Base-by-base conservation (phyloP, 345 rosid genomes). In the Salix suchowensis region DNA sequence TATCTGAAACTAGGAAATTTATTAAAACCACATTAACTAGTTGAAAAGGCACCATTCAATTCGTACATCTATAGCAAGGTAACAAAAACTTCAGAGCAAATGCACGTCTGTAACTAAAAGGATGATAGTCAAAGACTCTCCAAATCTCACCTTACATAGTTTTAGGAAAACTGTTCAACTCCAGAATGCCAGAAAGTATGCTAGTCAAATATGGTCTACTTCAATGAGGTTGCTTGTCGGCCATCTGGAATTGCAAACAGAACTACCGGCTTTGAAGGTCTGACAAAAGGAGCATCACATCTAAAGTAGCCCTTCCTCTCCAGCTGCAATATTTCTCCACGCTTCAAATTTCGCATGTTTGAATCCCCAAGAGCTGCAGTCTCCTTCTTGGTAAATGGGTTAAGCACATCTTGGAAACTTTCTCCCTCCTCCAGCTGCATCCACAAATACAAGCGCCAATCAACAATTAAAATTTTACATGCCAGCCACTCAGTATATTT, bases 301-400 rank as follows among this genome's bases (percentile, higher is more conserved):
- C 90, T 88, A 82, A 83, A 94, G 79, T 94, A 94, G 67, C 98
- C 97, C 84, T 93, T 94, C 88, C 97, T 91, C 90, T 94, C 98
- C 62, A 94, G 88, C 84, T 94, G 98, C 85, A 94, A 50, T 79
- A 86, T 71, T 55, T 92, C 97, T 58, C 96, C 97, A 2, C 77
- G 82, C 73, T 88, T 87, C 78, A 93, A 76, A 83, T 86, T 91
- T 44, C 93, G 84, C 94, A 95, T 91, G 86, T 91, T 95, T 24
- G 97, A 76, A 86, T 95, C 98, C 73, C 98, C 98, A 4, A 95
- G 28, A 26, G 97, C 96, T 5, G 84, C 82, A 28, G 81, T 90
- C 82, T 90, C 97, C 81, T 82, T 80, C 88, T 80, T 92, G 0
- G 99, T 96, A 70, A 86, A 74, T 1, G 93, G 90, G 74, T 90